Evolutionary conservation across 2,329 filamentous ascomycete species (phyloP).

Genomic region (Nemania serpens): DNA sequence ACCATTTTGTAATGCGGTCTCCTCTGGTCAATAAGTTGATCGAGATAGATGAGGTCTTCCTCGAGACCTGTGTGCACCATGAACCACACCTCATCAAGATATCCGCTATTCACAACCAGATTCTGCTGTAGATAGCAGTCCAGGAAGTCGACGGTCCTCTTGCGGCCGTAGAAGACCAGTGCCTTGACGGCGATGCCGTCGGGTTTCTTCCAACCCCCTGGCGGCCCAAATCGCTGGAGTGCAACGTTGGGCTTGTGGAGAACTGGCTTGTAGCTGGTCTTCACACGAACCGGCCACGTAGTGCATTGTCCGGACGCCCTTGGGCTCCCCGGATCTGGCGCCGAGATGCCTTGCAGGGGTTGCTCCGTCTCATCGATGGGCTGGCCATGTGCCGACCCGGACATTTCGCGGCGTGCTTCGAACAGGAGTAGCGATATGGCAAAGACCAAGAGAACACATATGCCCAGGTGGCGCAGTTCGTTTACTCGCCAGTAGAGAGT

Average conservation of each 20-base stretch:
- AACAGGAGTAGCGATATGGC: constrained; percentile 30
- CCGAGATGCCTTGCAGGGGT: not conserved
- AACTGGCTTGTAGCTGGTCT: constrained; percentile 25
- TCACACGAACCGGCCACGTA: constrained; percentile 35
- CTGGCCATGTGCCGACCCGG: constrained; percentile 21
- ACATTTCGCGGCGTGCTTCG: constrained; percentile 31
- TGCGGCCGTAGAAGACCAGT: constrained; percentile 52
- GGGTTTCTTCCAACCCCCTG: constrained; percentile 39
- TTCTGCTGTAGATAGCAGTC: constrained; percentile 53
- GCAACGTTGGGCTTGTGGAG: not conserved
- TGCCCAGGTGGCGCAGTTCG: constrained; percentile 28
- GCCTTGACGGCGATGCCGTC: constrained; percentile 45
- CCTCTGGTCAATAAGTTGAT: constrained; percentile 44
- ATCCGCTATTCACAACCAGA: constrained; percentile 49
- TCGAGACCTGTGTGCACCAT: constrained; percentile 48
- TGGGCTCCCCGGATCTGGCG: not conserved
- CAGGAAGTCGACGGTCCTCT: constrained; percentile 49
- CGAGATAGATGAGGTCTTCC: constrained; percentile 47
- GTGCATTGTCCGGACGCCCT: constrained; percentile 33
- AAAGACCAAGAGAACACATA: constrained; percentile 27
- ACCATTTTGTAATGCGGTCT: constrained; percentile 45
- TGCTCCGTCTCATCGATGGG: not conserved
- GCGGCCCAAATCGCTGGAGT: constrained; percentile 34
- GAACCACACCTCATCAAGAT: constrained; percentile 51
- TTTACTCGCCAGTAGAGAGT: constrained; percentile 23